phyloP scores from a whole-genome alignment of 2,329 filamentous ascomycete genomes.

The Tolypocladium ovalisporum region DNA sequence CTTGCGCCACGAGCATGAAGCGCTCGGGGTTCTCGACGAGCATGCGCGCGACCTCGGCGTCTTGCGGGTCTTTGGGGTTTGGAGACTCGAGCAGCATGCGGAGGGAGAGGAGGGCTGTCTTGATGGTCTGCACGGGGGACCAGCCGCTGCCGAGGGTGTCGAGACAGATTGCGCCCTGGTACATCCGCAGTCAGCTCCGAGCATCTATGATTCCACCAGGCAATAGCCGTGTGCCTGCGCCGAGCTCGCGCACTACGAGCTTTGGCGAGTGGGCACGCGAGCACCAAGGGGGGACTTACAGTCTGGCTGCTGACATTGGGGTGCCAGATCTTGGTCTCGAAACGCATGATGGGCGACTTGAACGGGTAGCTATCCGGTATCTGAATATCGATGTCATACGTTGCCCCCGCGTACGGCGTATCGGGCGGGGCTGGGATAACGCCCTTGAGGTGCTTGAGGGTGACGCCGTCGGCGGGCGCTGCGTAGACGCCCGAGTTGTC shows the following conservation, averaged over 20 bases:
- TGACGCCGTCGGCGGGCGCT: slow-evolving; percentile 50
- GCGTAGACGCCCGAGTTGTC: slow-evolving; percentile 67
- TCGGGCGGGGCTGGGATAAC: slow-evolving; percentile 80
- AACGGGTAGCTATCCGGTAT: slow-evolving; percentile 91
- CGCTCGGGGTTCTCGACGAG: slow-evolving; percentile 66
- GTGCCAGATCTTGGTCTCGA: slow-evolving; percentile 92
- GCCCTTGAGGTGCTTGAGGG: slow-evolving; percentile 74
- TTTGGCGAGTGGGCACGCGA: not conserved
- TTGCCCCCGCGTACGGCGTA: slow-evolving; percentile 84
- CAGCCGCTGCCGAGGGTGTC: slow-evolving; percentile 83
- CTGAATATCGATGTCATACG: slow-evolving; percentile 70
- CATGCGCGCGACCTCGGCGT: slow-evolving; percentile 90
- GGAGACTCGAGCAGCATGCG: slow-evolving; percentile 88
- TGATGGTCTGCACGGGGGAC: slow-evolving; percentile 95
- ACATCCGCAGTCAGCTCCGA: slow-evolving; percentile 1
- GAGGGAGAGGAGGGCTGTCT: slow-evolving; percentile 84
- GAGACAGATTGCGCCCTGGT: slow-evolving; percentile 87
- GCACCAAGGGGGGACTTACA: slow-evolving; percentile 39
- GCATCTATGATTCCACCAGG: not conserved
- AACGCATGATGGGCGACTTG: slow-evolving; percentile 81
- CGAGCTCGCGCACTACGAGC: not conserved
- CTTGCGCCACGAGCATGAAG: slow-evolving; percentile 72
- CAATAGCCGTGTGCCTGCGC: not conserved
- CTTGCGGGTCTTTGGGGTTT: slow-evolving; percentile 93
- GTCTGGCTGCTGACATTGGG: slow-evolving; percentile 94